Evolutionary conservation across 2,329 filamentous ascomycete genomes (phyloP), one percentile per base, ranked within the genome.

Genomic region (Aspergillus sp.): DNA sequence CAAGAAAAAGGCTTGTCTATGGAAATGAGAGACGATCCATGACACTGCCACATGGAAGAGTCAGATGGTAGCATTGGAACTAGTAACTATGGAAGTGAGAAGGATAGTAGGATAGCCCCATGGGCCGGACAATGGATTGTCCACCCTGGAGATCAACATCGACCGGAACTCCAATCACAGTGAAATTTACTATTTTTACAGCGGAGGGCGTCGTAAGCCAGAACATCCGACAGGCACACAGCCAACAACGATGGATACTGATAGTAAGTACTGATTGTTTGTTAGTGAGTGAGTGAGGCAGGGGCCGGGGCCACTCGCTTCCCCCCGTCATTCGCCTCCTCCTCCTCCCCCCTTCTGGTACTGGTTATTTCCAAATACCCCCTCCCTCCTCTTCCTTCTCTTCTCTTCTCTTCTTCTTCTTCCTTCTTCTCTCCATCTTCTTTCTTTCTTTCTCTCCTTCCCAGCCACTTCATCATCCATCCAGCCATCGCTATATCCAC

Each of bases 301-400:
- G 55, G 45, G 17, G 23, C 25, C 41, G 41, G 41, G 19, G 41
- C 41, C 41, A 45, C 41, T 45, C 17, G 9, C 41, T 12, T 6
- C 41, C 41, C 41, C 25, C 21, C 32, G 23, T 57, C 45, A 57
- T 28, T 48, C 28, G 60, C 57, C 48, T 58, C 58, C 39, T 60
- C 55, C 39, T 61, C 55, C 39, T 61, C 50, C 30, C 30, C 32
- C 32, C 32, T 36, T 36, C 32, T 36, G 32, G 32, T 36, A 36
- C 32, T 36, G 32, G 32, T 36, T 36, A 36, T 36, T 36, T 36
- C 32, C 21, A 47, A 28, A 55, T 55, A 38, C 41, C 60, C 32
- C 58, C 62, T 59, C 57, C 32, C 32, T 36, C 32, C 32, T 36
- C 32, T 36, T 62, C 50, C 58, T 56, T 63, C 61, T 59, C 62